phyloP scores from a whole-genome alignment of 1,284 basidiomycete genomes.

The Irpex sp. region DNA sequence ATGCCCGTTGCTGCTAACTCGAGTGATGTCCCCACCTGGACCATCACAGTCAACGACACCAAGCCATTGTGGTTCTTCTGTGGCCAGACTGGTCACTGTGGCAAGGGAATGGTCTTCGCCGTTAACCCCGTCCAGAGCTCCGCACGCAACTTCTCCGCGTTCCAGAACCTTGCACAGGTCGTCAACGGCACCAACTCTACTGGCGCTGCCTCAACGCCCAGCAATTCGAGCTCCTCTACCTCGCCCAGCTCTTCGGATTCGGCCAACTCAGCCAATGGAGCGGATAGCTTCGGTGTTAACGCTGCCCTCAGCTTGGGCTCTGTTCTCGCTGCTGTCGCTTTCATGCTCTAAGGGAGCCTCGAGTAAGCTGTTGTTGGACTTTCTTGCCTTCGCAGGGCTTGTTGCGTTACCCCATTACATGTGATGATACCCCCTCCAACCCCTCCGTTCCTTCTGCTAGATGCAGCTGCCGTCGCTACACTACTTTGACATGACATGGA shows the following conservation, averaged over 20 bases:
- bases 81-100: constrained; percentile 36
- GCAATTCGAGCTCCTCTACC: background rate
- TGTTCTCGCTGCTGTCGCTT: constrained; percentile 13
- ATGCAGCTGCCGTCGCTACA: background rate
- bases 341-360: constrained; percentile 10
- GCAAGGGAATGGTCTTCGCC: constrained; percentile 41
- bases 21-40: constrained; percentile 49
- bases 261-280: constrained; percentile 7
- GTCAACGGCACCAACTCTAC: constrained; percentile 31
- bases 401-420: background rate
- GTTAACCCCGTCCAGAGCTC: constrained; percentile 37
- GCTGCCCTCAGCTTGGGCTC: constrained; percentile 17
- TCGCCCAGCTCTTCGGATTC: background rate
- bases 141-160: constrained; percentile 39
- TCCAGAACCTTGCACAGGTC: constrained; percentile 31
- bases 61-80: constrained; percentile 42
- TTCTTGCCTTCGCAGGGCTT: background rate
- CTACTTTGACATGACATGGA: background rate
- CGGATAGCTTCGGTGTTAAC: constrained; percentile 12
- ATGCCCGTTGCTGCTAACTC: constrained; percentile 44
- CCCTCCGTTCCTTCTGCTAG: background rate
- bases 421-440: background rate
- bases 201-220: background rate
- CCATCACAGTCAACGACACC: constrained; percentile 53
- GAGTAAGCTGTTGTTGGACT: background rate